These are phyloP conservation scores for Phialophora macrospora DNA, from an alignment of 2,329 filamentous ascomycete genomes.

Conservation along the genomic window DNA sequence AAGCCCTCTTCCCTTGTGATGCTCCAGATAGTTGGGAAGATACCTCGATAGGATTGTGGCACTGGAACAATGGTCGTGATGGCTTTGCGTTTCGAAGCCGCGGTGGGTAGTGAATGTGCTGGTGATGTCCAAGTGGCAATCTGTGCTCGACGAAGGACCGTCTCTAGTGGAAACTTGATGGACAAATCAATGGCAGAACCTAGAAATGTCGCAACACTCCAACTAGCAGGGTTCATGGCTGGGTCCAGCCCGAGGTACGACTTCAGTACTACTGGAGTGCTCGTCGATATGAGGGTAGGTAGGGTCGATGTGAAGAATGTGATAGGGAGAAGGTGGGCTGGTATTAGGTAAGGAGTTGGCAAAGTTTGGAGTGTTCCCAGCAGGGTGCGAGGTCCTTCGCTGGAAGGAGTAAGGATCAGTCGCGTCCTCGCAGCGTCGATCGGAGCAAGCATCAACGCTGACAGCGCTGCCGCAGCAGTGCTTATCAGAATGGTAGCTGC, in stretches of 20 bases:
- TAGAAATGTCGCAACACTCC: conserved; percentile 80
- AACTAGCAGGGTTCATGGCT: conserved; percentile 77
- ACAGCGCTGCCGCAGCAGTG: conserved; percentile 67
- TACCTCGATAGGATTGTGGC: conserved; percentile 76
- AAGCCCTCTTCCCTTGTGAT: conserved; percentile 83
- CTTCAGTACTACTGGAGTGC: conserved; percentile 82
- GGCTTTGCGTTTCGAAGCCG: conserved; percentile 46
- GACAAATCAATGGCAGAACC: conserved; percentile 80
- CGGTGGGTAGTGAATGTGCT: conserved; percentile 48
- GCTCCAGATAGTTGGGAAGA: conserved; percentile 87
- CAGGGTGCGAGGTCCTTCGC: conserved; percentile 74
- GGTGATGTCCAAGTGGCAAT: conserved; percentile 69
- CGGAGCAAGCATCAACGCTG: conserved; percentile 80
- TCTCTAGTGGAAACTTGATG: conserved; percentile 87
- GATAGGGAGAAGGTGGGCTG: conserved; percentile 73
- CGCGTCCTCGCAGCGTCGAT: conserved; percentile 87
- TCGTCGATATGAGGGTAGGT: conserved; percentile 79
- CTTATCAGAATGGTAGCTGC: conserved; percentile 78
- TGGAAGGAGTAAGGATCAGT: conserved; percentile 82
- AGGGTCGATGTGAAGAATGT: conserved; percentile 85
- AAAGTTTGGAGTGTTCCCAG: conserved; percentile 77
- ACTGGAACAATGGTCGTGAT: conserved; percentile 76
- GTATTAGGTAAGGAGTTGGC: conserved; percentile 70
- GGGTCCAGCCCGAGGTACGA: conserved; percentile 84
- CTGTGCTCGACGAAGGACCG: conserved; percentile 85